Base-by-base conservation (phyloP, 306 rosid genomes). In the Trifolium pratense region DNA sequence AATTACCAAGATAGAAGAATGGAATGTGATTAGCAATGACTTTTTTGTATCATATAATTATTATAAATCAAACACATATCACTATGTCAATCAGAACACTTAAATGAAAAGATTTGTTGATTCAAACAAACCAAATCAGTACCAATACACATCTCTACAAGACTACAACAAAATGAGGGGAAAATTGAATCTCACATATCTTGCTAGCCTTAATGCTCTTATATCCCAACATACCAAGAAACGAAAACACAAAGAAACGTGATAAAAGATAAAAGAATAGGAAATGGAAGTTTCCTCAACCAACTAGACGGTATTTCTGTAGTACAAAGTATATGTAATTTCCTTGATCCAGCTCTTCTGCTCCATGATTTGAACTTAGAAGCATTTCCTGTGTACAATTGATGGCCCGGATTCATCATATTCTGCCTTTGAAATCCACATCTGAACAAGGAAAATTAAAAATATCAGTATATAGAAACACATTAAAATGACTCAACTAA, bases 311-410 rank as follows among this genome's bases (percentile, higher is more conserved):
- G 85, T 87, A 83, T 78, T 76, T 81, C 71, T 80, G 83, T 80
- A 78, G 72, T 76, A 78, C 81, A 75, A 87, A 77, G 81, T 79
- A 79, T 86, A 83, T 53, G 63, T 71, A 66, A 83, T 76, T 83
- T 86, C 80, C 73, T 68, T 77, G 79, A 59, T 75, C 86, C 89
- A 34, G 73, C 80, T 68, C 83, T 78, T 79, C 62, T 68, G 74
- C 84, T 75, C 70, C 72, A 39, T 57, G 73, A 70, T 82, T 80
- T 82, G 73, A 93, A 91, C 74, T 86, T 83, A 93, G 87, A 93
- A 93, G 92, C 98, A 93, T 87, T 93, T 93, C 94, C 97, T 86
- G 96, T 93, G 98, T 49, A 93, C 98, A 65, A 93, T 93, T 51
- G 98, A 93, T 64, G 98, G 98, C 18, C 98, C 97, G 6, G 97